Conservation (phyloP, 2,329 filamentous ascomycete genomes). For the Arthroderma sp. region DNA sequence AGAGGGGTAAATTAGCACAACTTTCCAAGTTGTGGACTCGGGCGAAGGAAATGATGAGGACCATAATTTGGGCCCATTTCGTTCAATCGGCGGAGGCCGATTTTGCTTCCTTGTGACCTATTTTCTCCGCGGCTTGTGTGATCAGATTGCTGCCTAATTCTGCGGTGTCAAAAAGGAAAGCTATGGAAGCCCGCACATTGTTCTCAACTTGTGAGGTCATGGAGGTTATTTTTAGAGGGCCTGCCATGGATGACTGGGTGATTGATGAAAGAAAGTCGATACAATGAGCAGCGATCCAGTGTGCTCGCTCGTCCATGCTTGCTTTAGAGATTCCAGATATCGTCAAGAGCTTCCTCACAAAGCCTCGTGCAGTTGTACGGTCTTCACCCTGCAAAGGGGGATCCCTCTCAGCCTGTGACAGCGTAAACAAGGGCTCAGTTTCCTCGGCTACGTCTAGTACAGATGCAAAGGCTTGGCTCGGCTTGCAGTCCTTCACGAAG, state of each 20-base stretch:
- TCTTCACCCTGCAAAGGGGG: neutral
- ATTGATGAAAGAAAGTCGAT: too few species aligned
- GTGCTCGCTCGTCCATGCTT: too few species aligned
- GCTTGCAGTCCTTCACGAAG: neutral
- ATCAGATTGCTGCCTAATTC: too few species aligned
- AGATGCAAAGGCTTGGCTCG: neutral
- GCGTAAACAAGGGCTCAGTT: neutral
- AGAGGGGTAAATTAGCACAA: neutral
- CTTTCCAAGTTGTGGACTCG: neutral
- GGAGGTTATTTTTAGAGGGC: too few species aligned
- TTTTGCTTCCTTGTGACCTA: neutral
- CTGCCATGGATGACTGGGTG: too few species aligned
- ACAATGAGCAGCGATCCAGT: too few species aligned
- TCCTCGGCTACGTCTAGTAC: neutral
- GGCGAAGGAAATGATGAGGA: neutral
- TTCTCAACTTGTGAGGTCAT: too few species aligned
- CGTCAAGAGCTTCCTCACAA: too few species aligned
- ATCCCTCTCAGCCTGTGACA: neutral
- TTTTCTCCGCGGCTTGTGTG: too few species aligned
- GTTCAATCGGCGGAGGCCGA: neutral
- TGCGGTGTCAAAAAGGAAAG: too few species aligned
- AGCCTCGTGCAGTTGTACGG: neutral
- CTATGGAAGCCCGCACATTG: too few species aligned
- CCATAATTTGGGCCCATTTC: neutral
- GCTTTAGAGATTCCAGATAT: too few species aligned